Conservation (phyloP, 2,329 filamentous ascomycete species). For the Karstenula rhodostoma region DNA sequence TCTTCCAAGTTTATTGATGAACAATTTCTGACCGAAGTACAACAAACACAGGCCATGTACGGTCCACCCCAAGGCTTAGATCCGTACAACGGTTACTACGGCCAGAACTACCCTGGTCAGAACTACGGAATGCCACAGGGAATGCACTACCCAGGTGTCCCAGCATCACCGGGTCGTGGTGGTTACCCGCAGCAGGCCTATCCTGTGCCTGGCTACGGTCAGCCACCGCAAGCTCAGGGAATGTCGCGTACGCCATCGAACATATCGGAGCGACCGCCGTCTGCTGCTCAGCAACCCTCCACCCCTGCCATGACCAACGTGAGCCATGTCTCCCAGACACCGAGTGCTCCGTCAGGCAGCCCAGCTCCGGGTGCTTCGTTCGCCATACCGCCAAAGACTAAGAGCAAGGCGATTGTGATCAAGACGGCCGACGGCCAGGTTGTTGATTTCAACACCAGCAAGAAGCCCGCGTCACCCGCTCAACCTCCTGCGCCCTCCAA, state of each 20-base stretch:
- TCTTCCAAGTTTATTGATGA: slow-evolving; percentile 76
- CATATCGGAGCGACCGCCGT: slow-evolving; percentile 65
- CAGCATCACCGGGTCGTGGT: slow-evolving; percentile 55
- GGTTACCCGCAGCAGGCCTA: slow-evolving; percentile 58
- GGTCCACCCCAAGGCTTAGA: slow-evolving; percentile 61
- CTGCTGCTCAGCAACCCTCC: slow-evolving; percentile 67
- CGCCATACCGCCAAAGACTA: slow-evolving; percentile 67
- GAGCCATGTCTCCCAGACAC: slow-evolving; percentile 57
- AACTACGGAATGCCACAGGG: slow-evolving; percentile 57
- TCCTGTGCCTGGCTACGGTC: slow-evolving; percentile 62
- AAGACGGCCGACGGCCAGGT: slow-evolving; percentile 82
- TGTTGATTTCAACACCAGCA: slow-evolving; percentile 66
- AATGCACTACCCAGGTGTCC: slow-evolving; percentile 56
- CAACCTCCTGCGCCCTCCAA: slow-evolving; percentile 59
- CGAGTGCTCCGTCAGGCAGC: slow-evolving; percentile 64
- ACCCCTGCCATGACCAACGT: slow-evolving; percentile 59
- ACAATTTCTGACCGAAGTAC: slow-evolving; percentile 71
- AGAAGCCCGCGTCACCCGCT: slow-evolving; percentile 51
- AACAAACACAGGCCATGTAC: slow-evolving; percentile 68
- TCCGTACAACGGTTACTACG: slow-evolving; percentile 52
- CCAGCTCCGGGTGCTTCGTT: slow-evolving; percentile 69
- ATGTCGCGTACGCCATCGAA: slow-evolving; percentile 71
- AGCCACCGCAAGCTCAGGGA: slow-evolving; percentile 65
- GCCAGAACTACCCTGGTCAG: slow-evolving; percentile 54
- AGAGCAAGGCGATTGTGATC: slow-evolving; percentile 81